Evolutionary conservation across 352 stramenopile genomes (phyloP).

Genomic region (Phytophthora constricta): DNA sequence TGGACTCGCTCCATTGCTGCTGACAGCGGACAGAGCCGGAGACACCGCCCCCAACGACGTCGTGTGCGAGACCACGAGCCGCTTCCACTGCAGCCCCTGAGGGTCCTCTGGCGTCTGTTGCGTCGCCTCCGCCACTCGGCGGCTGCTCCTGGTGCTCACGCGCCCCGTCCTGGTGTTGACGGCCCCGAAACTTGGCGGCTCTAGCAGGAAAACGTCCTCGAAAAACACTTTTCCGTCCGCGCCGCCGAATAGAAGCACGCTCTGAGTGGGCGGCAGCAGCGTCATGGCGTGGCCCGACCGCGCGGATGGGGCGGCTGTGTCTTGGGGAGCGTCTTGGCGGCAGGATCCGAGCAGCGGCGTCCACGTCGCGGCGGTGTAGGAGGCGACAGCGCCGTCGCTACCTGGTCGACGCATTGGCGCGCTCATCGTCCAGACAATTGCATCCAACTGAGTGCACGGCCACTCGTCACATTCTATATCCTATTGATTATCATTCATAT

Average conservation of each 20-base stretch:
- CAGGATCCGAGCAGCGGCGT: slow-evolving; percentile 25
- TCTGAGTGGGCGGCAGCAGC: slow-evolving; percentile 49
- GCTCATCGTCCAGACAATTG: slow-evolving; percentile 2
- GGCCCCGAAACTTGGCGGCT: slow-evolving; percentile 37
- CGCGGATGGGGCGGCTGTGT: slow-evolving; percentile 25
- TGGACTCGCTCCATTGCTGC: slow-evolving; percentile 11
- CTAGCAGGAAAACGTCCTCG: slow-evolving; percentile 68
- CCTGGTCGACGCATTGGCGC: not conserved
- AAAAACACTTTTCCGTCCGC: slow-evolving; percentile 66
- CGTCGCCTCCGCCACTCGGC: not conserved
- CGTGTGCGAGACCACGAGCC: slow-evolving; percentile 49
- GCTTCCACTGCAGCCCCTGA: slow-evolving; percentile 53
- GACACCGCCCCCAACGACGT: slow-evolving; percentile 22
- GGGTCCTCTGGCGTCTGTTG: slow-evolving; percentile 2
- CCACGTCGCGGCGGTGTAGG: slow-evolving; percentile 28
- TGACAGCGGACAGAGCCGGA: slow-evolving; percentile 20
- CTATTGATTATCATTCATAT: no score
- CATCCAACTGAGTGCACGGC: no score
- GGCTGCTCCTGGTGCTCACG: slow-evolving; percentile 7
- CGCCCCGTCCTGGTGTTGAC: not conserved
- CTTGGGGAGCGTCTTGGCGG: not conserved
- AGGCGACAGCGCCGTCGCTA: slow-evolving; percentile 2
- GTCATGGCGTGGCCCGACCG: slow-evolving; percentile 71
- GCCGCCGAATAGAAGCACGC: slow-evolving; percentile 68
- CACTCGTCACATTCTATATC: no score